These are phyloP conservation scores for Diddensiella transvaalensis DNA, from an alignment of 805 yeast genomes.

Conservation along the genomic window DNA sequence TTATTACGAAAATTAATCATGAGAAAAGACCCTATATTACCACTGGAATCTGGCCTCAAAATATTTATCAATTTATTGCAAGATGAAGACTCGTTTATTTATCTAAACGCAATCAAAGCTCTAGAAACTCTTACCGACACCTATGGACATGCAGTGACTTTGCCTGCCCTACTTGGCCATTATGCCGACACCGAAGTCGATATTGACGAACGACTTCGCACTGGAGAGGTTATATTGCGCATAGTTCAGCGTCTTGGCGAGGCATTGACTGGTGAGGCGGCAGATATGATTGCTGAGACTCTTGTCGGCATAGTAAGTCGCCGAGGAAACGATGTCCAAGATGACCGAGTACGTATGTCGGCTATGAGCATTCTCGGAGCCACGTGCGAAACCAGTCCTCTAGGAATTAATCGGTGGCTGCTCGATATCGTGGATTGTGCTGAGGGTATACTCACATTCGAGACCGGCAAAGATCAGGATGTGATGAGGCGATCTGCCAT, in stretches of 20 bases:
- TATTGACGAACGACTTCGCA: slow-evolving; percentile 66
- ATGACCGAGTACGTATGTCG: slow-evolving; percentile 72
- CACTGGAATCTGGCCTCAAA: slow-evolving; percentile 49
- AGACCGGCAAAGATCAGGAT: slow-evolving; percentile 45
- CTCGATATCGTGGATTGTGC: slow-evolving; percentile 69
- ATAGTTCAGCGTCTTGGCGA: slow-evolving; percentile 50
- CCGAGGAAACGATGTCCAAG: slow-evolving; percentile 31
- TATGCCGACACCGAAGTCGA: slow-evolving; percentile 31
- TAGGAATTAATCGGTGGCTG: slow-evolving; percentile 47
- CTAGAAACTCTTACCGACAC: slow-evolving; percentile 55
- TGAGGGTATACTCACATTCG: slow-evolving; percentile 64
- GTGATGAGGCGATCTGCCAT: slow-evolving; percentile 73
- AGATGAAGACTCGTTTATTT: slow-evolving; percentile 84
- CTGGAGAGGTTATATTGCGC: slow-evolving; percentile 77
- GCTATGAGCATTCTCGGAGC: slow-evolving; percentile 81
- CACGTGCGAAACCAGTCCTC: slow-evolving; percentile 56
- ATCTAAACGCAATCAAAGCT: slow-evolving; percentile 79
- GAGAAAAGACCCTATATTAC: slow-evolving; percentile 43
- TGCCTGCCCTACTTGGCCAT: slow-evolving; percentile 40
- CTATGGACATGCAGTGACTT: slow-evolving; percentile 36
- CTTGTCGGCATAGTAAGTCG: slow-evolving; percentile 35
- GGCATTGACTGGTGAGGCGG: slow-evolving; percentile 44
- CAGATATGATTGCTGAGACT: slow-evolving; percentile 41
- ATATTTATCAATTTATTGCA: slow-evolving; percentile 61
- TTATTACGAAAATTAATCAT: slow-evolving; percentile 54